Evolutionary conservation across 108 stramenopile species (phyloP), one percentile per base, ranked within the genome.

Genomic region (Conticribra guillardii): DNA sequence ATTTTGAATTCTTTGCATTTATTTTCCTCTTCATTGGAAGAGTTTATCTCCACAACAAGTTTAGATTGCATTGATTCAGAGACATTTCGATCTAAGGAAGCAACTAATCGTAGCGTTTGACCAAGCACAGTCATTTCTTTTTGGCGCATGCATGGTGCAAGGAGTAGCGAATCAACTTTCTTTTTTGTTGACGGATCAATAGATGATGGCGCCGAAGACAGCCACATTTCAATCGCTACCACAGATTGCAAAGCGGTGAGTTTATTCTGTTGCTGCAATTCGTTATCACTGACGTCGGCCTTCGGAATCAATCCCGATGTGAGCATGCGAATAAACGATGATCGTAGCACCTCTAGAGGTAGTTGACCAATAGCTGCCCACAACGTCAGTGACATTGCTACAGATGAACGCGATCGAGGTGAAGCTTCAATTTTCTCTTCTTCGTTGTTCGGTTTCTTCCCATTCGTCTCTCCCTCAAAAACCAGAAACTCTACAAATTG

Each of bases 81-180:
- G 7, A 2, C 27, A 4, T 52, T 37, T 46, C n/a, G 29, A 34
- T 28, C 27, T 46, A 58, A 64, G 32, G 55, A 68, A 9, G 69
- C 48, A 37, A 75, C 77, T 32, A 90, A 48, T 15, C 89, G 80
- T 44, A 90, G 50, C 19, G 80, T 27, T 60, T 84, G 86, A 24
- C 78, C 72, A 23, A 89, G 19, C 7, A 89, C 64, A 18, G 67
- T 81, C n/a, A 59, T 58, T 28, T 22, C 19, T 34, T 32, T 34
- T 28, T 24, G 61, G 61, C n/a, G n/a, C n/a, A n/a, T n/a, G 1
- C 49, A 21, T 27, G 28, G 64, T 51, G n/a, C 22, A 52, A 24
- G 32, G 16, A 76, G 21, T 31, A 84, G 24, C 61, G 67, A 57
- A 62, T 76, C 23, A 64, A 81, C 5, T 59, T 73, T 64, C 65